Evolutionary conservation across 805 yeast genomes (phyloP).

Genomic region (Ogataea nakhonphanomensis): DNA sequence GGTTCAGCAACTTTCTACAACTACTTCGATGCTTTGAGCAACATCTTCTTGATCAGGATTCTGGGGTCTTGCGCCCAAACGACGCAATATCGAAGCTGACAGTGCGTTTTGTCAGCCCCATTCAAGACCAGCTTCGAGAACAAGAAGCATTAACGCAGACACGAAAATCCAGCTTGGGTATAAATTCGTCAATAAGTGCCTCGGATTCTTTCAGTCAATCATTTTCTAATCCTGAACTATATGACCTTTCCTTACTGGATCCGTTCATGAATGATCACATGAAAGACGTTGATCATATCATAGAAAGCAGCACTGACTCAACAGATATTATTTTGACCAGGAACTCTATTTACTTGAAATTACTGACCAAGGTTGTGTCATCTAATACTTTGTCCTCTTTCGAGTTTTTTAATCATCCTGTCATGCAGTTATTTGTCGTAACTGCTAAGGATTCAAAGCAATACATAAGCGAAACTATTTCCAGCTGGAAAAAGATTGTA

Average conservation of each 20-base stretch:
- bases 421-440: slow-evolving; percentile 67
- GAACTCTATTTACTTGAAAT: slow-evolving; percentile 51
- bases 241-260: slow-evolving; percentile 16
- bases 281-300: slow-evolving; percentile 17
- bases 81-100: slow-evolving; percentile 20
- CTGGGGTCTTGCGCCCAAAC: slow-evolving; percentile 9
- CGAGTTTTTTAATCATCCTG: slow-evolving; percentile 86
- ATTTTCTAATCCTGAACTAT: slow-evolving; percentile 23
- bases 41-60: slow-evolving; percentile 20
- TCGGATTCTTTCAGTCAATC: slow-evolving; percentile 11
- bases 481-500: slow-evolving; percentile 44
- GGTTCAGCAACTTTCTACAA: slow-evolving; percentile 19
- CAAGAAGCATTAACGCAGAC: slow-evolving; percentile 18
- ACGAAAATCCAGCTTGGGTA: slow-evolving; percentile 15
- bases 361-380: slow-evolving; percentile 56
- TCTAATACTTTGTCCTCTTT: slow-evolving; percentile 64
- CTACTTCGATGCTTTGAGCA: slow-evolving; percentile 31
- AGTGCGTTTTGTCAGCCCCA: slow-evolving; percentile 29
- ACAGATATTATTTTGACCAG: slow-evolving; percentile 29
- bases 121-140: slow-evolving; percentile 21
- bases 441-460: slow-evolving; percentile 53
- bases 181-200: slow-evolving; percentile 9
- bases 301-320: slow-evolving; percentile 9
- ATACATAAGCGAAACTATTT: slow-evolving; percentile 54
- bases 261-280: slow-evolving; percentile 21